Evolutionary conservation across 1,284 basidiomycete genomes (phyloP), one percentile per base, ranked within the genome.

Genomic region (Wallemia hederae): DNA sequence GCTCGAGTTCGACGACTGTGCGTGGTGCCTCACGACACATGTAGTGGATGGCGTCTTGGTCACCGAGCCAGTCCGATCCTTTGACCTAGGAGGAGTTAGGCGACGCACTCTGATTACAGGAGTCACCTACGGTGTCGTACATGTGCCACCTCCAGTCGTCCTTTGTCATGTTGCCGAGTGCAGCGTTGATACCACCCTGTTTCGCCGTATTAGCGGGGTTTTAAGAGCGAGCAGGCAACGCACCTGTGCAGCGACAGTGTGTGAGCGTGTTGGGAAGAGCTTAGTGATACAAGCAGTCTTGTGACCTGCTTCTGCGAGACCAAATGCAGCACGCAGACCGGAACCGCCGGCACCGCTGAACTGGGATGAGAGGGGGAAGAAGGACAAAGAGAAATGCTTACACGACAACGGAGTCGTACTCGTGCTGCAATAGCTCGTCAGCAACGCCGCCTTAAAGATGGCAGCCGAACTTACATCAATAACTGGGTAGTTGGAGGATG

Each of bases 131-230:
- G 61, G 92, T 98, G 74, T 97, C 91, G 73, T 92, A 91, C 87
- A 97, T 96, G 73, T 98, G 92, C 94, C 94, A 98, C 73, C 94
- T 77, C 92, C 91, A 97, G 72, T 96, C 90, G 70, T 96, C 90
- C 73, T 96, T 90, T 15, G 89, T 92, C 87, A 94, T 92, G 77
- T 99, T 98, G 63, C 92, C 94, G 62, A 99, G 79, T 57, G 94
- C 94, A 68, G 94, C 92, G 74, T 99, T 98, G 73, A 99, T 92
- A 73, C 94, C 94, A 70, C 94, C 94, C 81, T 86, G 29, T 62
- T 68, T 60, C 15, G 27, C 61, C 55, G 26, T 25, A 14, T 33
- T 56, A 59, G 22, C n/a, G 59, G 19, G 59, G 59, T 7, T 3
- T 7, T 3, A 34, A 24, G 11, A 49, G 27, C 17, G 56, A 26